Base-by-base conservation (phyloP, 495 filamentous ascomycete species). In the Talaromyces proteolyticus region DNA sequence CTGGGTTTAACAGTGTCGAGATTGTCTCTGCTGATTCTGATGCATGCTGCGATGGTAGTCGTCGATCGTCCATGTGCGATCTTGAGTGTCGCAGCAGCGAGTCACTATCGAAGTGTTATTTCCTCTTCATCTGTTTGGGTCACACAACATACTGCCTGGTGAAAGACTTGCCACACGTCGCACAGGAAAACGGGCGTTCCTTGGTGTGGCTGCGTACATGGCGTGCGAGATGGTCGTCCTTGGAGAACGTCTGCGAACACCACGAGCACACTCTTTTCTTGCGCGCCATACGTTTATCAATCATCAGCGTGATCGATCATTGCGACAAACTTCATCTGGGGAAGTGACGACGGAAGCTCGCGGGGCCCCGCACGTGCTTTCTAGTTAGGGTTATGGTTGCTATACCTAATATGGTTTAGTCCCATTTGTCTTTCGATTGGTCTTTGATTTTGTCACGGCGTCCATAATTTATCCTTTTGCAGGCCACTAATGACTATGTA, bases 121-220 rank as follows among this genome's bases (percentile, higher is more conserved):
- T n/a, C n/a, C n/a, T n/a, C n/a, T n/a, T n/a, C n/a, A n/a, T n/a
- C n/a, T n/a, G n/a, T n/a, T n/a, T n/a, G n/a, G n/a, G n/a, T n/a
- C 6, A 16, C 6, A 20, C 5, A 6, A 55, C 57, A 36, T 56
- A 64, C 58, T 57, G 56, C 42, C 58, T 43, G n/a, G 57, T 54
- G 46, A 63, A 65, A 6, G 47, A 53, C 49, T 59, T 66, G 7
- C 50, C 47, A 42, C 66, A 69, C 3, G 56, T 39, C 2, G 49
- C 20, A 38, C 66, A 69, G 6, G 26, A 44, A 21, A 66, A 67
- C 1, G 66, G 66, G 36, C 63, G 64, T 38, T 69, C 66, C 34
- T 59, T 61, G 1, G 64, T 67, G 41, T 69, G 66, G 0, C 57
- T 61, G 10, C 66, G 58, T 29, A 63, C 23, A 49, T 69, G 66